Evolutionary conservation across 768 basidiomycete genomes (phyloP).

Genomic region (Podaxis carcinomalis): DNA sequence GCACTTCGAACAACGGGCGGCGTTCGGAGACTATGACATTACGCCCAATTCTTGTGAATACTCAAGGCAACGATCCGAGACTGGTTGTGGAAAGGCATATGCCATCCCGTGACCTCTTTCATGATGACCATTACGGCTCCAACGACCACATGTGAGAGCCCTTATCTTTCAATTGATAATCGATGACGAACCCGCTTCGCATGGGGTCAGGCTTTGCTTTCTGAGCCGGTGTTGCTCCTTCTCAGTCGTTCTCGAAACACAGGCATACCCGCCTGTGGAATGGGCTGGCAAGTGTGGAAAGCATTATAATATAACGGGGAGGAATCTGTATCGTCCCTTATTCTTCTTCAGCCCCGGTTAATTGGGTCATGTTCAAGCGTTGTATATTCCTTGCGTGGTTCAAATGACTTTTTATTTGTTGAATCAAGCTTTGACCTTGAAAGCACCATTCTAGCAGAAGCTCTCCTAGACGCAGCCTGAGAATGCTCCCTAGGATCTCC

Average conservation of each 20-base stretch:
- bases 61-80: background rate
- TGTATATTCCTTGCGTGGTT: no score
- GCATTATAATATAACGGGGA: background rate
- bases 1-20: background rate
- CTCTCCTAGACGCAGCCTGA: no score
- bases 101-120: background rate
- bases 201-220: background rate
- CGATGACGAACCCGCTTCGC: background rate
- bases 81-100: background rate
- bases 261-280: background rate
- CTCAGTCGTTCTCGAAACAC: background rate
- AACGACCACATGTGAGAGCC: background rate
- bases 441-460: no score
- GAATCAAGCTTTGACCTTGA: no score
- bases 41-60: background rate
- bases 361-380: background rate
- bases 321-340: background rate
- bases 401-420: no score
- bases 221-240: background rate
- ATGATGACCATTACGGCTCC: background rate
- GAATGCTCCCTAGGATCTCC: no score
- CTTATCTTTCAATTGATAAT: slow-evolving; percentile 4
- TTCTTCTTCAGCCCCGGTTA: background rate
- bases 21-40: background rate
- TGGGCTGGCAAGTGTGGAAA: background rate